Conservation (phyloP, 2,329 filamentous ascomycete genomes). For the Stemphylium lycopersici region DNA sequence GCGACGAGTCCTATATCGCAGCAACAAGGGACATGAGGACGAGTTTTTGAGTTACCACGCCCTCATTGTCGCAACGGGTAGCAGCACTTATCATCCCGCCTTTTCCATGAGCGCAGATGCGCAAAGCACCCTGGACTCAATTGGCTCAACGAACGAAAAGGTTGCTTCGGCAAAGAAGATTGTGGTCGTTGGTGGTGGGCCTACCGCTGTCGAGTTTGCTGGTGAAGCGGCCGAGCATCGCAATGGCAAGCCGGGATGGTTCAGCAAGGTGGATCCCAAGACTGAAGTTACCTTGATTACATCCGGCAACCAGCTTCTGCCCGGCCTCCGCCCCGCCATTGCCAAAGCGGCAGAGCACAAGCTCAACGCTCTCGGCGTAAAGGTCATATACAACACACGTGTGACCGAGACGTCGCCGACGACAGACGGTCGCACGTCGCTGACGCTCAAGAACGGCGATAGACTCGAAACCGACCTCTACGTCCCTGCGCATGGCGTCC, state of each 20-base stretch:
- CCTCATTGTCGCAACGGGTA: slow-evolving; percentile 63
- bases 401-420: slow-evolving; percentile 33
- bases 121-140: slow-evolving; percentile 31
- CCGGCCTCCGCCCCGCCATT: slow-evolving; percentile 49
- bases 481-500: slow-evolving; percentile 59
- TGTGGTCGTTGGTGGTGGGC: slow-evolving; percentile 57
- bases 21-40: slow-evolving; percentile 28
- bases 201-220: slow-evolving; percentile 57
- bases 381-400: slow-evolving; percentile 50
- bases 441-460: slow-evolving; percentile 51
- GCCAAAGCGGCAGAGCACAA: slow-evolving; percentile 52
- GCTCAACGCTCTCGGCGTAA: slow-evolving; percentile 57
- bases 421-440: slow-evolving; percentile 50
- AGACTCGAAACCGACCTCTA: slow-evolving; percentile 58
- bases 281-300: slow-evolving; percentile 55
- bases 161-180: slow-evolving; percentile 51
- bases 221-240: slow-evolving; percentile 55
- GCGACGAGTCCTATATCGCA: slow-evolving; percentile 54
- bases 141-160: slow-evolving; percentile 45
- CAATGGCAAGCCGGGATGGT: slow-evolving; percentile 51
- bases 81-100: slow-evolving; percentile 53
- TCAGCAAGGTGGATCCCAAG: slow-evolving; percentile 36
- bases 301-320: slow-evolving; percentile 49
- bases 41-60: slow-evolving; percentile 57
- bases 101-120: slow-evolving; percentile 51